These are phyloP conservation scores for Fusarium beomiforme DNA, from an alignment of 2,329 filamentous ascomycete genomes.

Conservation along the genomic window DNA sequence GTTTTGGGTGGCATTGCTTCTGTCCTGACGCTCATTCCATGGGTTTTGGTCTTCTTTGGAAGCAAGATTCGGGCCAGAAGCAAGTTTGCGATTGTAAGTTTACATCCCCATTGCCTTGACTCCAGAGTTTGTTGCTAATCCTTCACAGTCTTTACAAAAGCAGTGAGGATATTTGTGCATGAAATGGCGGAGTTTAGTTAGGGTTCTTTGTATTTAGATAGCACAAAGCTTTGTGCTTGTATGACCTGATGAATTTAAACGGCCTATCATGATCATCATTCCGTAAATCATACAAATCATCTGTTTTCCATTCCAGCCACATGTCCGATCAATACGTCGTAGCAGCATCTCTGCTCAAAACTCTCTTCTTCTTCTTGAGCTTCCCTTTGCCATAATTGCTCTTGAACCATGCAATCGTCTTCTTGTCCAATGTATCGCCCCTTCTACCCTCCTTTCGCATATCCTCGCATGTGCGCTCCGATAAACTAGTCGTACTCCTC, in stretches of 20 bases:
- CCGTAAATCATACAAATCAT: not conserved
- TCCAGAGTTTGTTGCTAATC: not conserved
- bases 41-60: conserved; percentile 84
- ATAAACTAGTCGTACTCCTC: conserved; percentile 17
- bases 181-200: not conserved
- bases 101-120: not conserved
- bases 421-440: conserved; percentile 12
- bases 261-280: not conserved
- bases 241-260: conserved; percentile 3
- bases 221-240: not conserved
- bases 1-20: conserved; percentile 78
- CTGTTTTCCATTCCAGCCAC: not conserved
- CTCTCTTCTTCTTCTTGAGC: conserved; percentile 26
- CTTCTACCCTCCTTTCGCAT: not conserved
- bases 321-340: not conserved
- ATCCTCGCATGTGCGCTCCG: conserved; percentile 24
- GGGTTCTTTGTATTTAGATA: not conserved
- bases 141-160: conserved; percentile 35
- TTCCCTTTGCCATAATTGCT: conserved; percentile 18
- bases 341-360: conserved; percentile 14
- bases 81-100: conserved; percentile 74
- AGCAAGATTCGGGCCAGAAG: conserved; percentile 79
- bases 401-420: conserved; percentile 18
- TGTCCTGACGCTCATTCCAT: conserved; percentile 82
- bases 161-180: not conserved